These are phyloP conservation scores for Bruguiera parviflora DNA, from an alignment of 345 rosid species.

Conservation along the genomic window DNA sequence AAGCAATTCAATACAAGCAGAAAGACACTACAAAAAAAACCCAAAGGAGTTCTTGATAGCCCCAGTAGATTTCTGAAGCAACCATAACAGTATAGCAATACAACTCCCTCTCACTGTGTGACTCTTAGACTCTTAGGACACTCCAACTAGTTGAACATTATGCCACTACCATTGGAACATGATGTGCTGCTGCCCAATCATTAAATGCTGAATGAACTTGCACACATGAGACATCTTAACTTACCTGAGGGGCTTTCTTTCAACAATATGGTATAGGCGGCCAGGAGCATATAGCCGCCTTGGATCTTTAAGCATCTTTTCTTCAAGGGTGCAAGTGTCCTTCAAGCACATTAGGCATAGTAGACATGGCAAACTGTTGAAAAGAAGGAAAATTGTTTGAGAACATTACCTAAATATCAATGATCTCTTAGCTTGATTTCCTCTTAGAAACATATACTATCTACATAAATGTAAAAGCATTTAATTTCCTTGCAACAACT, in stretches of 20 bases:
- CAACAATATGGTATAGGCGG: conserved; percentile 87
- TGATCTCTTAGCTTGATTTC: too few species aligned
- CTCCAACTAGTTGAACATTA: too few species aligned
- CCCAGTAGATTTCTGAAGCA: too few species aligned
- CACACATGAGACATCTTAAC: background rate
- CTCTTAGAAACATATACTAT: too few species aligned
- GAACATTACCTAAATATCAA: background rate
- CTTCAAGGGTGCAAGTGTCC: conserved; percentile 86
- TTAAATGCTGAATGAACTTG: background rate
- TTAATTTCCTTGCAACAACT: too few species aligned
- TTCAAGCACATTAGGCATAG: conserved; percentile 83
- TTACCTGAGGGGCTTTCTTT: conserved; percentile 81
- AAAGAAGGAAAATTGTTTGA: conserved; percentile 19
- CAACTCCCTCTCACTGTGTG: too few species aligned
- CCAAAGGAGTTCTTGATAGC: background rate
- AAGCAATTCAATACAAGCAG: background rate
- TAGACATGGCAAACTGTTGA: conserved; percentile 84
- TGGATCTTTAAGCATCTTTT: conserved; percentile 73
- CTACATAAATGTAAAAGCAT: too few species aligned
- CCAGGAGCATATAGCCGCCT: conserved; percentile 93
- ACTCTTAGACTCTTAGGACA: too few species aligned
- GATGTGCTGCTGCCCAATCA: background rate
- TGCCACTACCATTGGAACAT: background rate
- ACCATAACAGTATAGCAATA: too few species aligned
- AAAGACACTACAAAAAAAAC: too few species aligned